A percentile compares a stretch with the other conserved stretches of the same genome.
These are phyloP conservation scores for Emiliania huxleyi DNA, from an alignment of 78 protist genomes.

Conservation along the genomic window DNA sequence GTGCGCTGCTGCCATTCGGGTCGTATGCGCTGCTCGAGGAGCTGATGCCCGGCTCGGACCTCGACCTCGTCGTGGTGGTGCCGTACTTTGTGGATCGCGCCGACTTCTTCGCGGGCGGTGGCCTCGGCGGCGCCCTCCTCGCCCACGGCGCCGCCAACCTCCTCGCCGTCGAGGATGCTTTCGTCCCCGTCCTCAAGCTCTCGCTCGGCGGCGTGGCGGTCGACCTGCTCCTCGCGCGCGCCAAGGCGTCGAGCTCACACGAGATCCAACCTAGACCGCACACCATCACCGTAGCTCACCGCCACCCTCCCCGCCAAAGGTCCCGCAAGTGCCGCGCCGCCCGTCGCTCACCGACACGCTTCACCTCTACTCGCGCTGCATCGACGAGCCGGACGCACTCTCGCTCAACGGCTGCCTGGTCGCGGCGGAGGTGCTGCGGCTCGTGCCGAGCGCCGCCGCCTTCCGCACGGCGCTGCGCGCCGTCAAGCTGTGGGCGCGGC, in stretches of 20 bases:
- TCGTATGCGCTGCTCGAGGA: conserved; percentile 92
- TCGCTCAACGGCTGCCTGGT: conserved; percentile 81
- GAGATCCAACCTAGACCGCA: too few relatives aligned
- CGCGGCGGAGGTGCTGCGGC: conserved; percentile 76
- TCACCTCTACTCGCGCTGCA: conserved; percentile 33
- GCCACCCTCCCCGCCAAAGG: too few relatives aligned
- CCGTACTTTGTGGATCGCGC: conserved; percentile 77
- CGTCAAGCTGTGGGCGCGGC: conserved; percentile 92
- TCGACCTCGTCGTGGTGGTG: conserved; percentile 86
- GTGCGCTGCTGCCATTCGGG: conserved; percentile 86
- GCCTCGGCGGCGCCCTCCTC: background rate
- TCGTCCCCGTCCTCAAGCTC: conserved; percentile 91
- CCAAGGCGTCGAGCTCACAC: too few relatives aligned
- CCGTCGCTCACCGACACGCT: too few relatives aligned
- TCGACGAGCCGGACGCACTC: conserved; percentile 59
- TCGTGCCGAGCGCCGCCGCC: conserved; percentile 80
- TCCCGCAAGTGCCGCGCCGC: too few relatives aligned
- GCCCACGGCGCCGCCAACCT: conserved; percentile 62
- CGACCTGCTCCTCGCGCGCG: conserved; percentile 92
- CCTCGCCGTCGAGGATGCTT: conserved; percentile 82
- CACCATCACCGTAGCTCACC: too few relatives aligned
- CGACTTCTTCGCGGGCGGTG: conserved; percentile 70
- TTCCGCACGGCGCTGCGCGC: conserved; percentile 85
- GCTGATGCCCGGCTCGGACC: conserved; percentile 83
- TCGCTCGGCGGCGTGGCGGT: conserved; percentile 74